phyloP scores from a whole-genome alignment of 176 grass and related monocot genomes.

The Oryza nivara region DNA sequence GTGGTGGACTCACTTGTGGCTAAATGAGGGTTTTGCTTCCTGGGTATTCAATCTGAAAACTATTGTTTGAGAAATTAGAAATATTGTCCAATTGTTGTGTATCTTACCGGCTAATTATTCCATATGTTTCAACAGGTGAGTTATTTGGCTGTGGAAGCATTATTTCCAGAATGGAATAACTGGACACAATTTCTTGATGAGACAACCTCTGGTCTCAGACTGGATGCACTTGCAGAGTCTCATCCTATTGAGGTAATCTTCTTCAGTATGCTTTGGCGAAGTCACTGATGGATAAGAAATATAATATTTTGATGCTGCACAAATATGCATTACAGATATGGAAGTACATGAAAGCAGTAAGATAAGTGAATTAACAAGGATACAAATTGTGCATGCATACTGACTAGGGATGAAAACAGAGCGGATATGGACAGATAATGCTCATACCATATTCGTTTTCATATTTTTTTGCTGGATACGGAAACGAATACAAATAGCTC shows the following conservation, averaged over 20 bases:
- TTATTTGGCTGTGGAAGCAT: conserved; percentile 78
- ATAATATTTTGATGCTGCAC: conserved; percentile 12
- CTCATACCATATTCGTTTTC: too few relatives aligned
- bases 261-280: background rate
- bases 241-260: conserved; percentile 95
- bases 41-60: conserved; percentile 63
- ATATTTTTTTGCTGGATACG: too few relatives aligned
- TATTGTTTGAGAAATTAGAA: conserved; percentile 2
- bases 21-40: conserved; percentile 96
- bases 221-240: conserved; percentile 93
- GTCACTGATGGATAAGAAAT: conserved; percentile 10
- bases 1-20: conserved; percentile 99
- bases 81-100: background rate
- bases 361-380: background rate
- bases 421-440: too few relatives aligned
- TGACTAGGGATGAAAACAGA: too few relatives aligned
- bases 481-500: too few relatives aligned
- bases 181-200: conserved; percentile 98
- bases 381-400: background rate
- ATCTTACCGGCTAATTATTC: conserved; percentile 12
- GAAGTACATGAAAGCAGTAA: background rate
- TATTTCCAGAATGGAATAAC: conserved; percentile 91
- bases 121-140: conserved; percentile 68
- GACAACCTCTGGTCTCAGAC: conserved; percentile 65
- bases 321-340: conserved; percentile 2